Evolutionary conservation across 805 yeast species (phyloP).

Genomic region (Candida peoriensis): DNA sequence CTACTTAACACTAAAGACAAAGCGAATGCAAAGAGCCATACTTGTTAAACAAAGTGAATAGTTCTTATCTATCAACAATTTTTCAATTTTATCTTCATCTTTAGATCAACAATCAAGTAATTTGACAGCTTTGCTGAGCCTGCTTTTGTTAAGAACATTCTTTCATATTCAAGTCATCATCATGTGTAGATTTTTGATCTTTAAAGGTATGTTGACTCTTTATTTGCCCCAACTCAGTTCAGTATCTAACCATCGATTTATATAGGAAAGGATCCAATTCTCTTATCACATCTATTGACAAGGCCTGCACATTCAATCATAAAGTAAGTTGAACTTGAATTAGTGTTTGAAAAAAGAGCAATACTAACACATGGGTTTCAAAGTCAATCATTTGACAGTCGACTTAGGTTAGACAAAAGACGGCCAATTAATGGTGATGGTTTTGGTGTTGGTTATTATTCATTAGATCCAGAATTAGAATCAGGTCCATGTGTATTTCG

Average conservation of each 20-base stretch:
- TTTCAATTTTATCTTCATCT: no score
- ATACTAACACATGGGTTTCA: not conserved
- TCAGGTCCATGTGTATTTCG: slow-evolving; percentile 87
- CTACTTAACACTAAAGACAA: no score
- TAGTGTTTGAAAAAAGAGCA: not conserved
- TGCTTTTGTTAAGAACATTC: no score
- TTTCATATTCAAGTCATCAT: not conserved
- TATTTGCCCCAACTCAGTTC: not conserved
- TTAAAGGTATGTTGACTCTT: slow-evolving; percentile 40
- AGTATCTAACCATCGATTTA: not conserved
- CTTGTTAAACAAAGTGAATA: no score
- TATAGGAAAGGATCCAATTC: slow-evolving; percentile 76
- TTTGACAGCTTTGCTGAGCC: not conserved
- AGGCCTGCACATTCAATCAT: slow-evolving; percentile 96
- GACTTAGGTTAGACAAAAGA: slow-evolving; percentile 79
- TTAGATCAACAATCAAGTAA: no score
- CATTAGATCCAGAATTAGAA: slow-evolving; percentile 48
- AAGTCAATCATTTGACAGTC: slow-evolving; percentile 82
- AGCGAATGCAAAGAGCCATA: no score
- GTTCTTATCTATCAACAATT: no score
- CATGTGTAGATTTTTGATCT: slow-evolving; percentile 93
- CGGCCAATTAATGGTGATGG: slow-evolving; percentile 98
- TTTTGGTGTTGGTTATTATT: slow-evolving; percentile 93
- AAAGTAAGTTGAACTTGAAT: slow-evolving; percentile 36
- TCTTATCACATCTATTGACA: slow-evolving; percentile 80